Evolutionary conservation across 1,139 yeast species (phyloP), one percentile per base, ranked within the genome.

Genomic region (Candida gigantensis): DNA sequence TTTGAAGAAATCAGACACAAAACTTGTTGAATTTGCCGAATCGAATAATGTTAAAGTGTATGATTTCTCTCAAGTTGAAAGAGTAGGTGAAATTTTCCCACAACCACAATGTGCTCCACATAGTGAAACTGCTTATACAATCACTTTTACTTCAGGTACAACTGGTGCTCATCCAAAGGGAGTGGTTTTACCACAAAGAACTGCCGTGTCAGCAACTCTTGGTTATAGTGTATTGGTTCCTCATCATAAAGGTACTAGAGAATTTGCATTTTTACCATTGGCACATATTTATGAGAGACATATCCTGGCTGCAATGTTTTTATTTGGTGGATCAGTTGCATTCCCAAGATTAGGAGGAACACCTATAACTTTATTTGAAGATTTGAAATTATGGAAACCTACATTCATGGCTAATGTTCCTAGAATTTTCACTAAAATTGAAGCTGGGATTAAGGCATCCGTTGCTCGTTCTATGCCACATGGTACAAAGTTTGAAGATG

Each of bases 391-490:
- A 15, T 62, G 74, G 49, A 77, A 77, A 52, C 89, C 89, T 2
- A 62, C 69, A 31, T 57, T 60, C 29, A 58, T 79, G 51, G 59
- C 75, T 24, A 70, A 77, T 46, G 92, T 84, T 21, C 92, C 92
- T 3, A 65, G 90, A 43, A 75, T 84, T 5, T 72, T 73, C 51
- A 77, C 82, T 37, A 74, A 81, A 50, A 65, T 84, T 42, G 89
- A 82, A 52, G 59, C 72, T 33, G 73, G 72, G 3, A 51, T 76
- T 40, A 74, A 72, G 35, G 63, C 67, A 13, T 63, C 64, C 32
- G 20, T 53, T 12, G 47, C 43, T 12, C 43, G 53, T 17, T 41
- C 45, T 6, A 37, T 62, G 51, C 52, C n/a, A 36, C 46, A 26
- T 37, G 45, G 13, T 35, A 57, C 32, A 60, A 60, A 41, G 35